Conservation (phyloP, 805 yeast species). For the Starmerella apis region DNA sequence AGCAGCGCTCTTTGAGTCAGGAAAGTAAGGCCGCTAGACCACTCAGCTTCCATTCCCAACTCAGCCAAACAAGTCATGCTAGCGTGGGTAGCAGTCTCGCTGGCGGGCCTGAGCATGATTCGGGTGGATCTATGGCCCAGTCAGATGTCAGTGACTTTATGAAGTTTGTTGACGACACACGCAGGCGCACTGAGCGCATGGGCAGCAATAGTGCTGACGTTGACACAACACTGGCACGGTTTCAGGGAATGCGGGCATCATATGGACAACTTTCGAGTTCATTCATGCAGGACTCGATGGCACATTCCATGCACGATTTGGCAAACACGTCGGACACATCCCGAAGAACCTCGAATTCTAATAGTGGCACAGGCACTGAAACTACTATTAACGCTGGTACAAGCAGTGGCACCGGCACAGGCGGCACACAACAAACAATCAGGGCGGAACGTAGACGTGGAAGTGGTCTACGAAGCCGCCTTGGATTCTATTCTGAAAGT, state of each 20-base stretch:
- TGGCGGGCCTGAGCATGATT: slow-evolving; percentile 28
- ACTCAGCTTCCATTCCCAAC: slow-evolving; percentile 23
- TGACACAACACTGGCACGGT: slow-evolving; percentile 29
- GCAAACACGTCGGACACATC: background rate
- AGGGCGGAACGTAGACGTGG: slow-evolving; percentile 12
- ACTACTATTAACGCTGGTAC: background rate
- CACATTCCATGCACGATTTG: slow-evolving; percentile 12
- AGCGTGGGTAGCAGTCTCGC: slow-evolving; percentile 23
- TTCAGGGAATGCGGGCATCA: slow-evolving; percentile 30
- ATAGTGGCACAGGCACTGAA: background rate
- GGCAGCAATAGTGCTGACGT: slow-evolving; percentile 7
- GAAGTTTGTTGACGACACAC: slow-evolving; percentile 45
- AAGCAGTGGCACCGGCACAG: background rate
- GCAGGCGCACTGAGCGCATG: slow-evolving; percentile 16
- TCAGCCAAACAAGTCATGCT: slow-evolving; percentile 14
- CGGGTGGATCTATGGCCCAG: slow-evolving; percentile 38
- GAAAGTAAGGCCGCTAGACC: slow-evolving; percentile 43
- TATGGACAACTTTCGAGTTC: slow-evolving; percentile 33
- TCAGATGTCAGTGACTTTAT: slow-evolving; percentile 53
- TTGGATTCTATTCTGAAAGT: slow-evolving; percentile 21
- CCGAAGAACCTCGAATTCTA: background rate
- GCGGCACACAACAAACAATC: slow-evolving; percentile 14
- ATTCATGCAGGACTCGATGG: slow-evolving; percentile 16
- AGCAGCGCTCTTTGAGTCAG: slow-evolving; percentile 16
- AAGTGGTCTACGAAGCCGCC: slow-evolving; percentile 21